phyloP scores from a whole-genome alignment of 2,329 filamentous ascomycete genomes.

The Paracamarosporium sp. region DNA sequence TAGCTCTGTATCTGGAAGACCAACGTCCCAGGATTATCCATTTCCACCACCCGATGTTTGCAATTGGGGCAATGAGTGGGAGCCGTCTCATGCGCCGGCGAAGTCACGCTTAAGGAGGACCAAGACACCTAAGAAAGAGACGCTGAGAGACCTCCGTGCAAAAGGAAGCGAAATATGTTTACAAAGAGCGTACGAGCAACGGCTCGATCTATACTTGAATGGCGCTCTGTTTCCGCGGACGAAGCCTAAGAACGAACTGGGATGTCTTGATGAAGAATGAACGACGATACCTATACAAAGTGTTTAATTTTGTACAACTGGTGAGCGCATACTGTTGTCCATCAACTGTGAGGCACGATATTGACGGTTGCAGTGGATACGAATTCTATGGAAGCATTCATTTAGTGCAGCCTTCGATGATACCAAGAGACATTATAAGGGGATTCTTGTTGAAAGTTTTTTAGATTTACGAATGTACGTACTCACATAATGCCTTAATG shows the following conservation, averaged over 20 bases:
- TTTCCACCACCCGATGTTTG: conserved; percentile 13
- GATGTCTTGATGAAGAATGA: conserved; percentile 4
- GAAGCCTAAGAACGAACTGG: not conserved
- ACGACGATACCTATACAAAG: not conserved
- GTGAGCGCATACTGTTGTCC: not conserved
- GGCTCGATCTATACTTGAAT: conserved; percentile 36
- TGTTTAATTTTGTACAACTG: not conserved
- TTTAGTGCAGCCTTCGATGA: not conserved
- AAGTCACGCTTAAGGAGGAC: conserved; percentile 28
- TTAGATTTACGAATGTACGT: too few relatives aligned
- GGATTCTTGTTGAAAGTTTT: not conserved
- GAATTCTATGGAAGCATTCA: not conserved
- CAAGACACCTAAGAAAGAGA: conserved; percentile 32
- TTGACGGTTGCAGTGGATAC: not conserved
- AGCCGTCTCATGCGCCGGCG: conserved; percentile 1
- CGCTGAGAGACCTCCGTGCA: conserved; percentile 38
- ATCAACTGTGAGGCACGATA: not conserved
- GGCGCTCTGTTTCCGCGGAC: conserved; percentile 26
- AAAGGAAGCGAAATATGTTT: conserved; percentile 44
- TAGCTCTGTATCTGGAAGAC: conserved; percentile 17
- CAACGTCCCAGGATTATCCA: conserved; percentile 16
- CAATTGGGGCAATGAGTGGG: conserved; percentile 11
- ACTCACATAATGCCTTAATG: too few relatives aligned
- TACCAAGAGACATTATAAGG: not conserved
- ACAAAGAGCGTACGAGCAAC: conserved; percentile 37